Conservation (phyloP, 257 asterid genomes). For the Paulownia fortunei region DNA sequence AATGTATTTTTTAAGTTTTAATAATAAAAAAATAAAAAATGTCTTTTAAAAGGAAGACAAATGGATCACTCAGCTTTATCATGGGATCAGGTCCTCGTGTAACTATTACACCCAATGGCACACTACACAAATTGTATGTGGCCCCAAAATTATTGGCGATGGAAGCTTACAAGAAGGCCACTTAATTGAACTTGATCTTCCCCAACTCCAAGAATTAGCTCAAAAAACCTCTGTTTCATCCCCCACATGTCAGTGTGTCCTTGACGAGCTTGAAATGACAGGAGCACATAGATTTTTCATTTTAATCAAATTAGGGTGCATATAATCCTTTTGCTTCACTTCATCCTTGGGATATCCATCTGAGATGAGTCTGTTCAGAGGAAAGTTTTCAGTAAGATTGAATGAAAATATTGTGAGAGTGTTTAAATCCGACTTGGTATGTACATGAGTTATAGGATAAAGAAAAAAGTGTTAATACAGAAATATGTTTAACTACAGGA, state of each 20-base stretch:
- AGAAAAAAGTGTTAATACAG: too few species aligned
- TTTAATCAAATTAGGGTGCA: background rate
- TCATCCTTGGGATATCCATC: too few species aligned
- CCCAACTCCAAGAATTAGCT: background rate
- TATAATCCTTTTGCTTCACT: background rate
- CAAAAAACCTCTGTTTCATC: too few species aligned
- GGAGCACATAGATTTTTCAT: background rate
- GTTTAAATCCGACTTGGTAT: background rate
- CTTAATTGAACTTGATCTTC: slow-evolving; percentile 16
- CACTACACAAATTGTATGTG: slow-evolving; percentile 23
- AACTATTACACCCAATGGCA: slow-evolving; percentile 29
- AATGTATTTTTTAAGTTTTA: too few species aligned
- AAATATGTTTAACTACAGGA: too few species aligned
- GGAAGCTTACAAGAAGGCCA: slow-evolving; percentile 17
- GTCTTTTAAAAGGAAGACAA: too few species aligned
- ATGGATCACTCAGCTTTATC: slow-evolving; percentile 27
- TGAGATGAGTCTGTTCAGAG: too few species aligned
- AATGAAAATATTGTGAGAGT: background rate
- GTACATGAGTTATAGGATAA: background rate
- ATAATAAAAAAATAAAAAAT: too few species aligned
- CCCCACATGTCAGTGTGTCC: too few species aligned
- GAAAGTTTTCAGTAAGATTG: too few species aligned
- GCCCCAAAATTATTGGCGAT: slow-evolving; percentile 35
- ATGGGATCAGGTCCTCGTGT: slow-evolving; percentile 28
- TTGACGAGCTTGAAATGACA: background rate